A percentile compares a stretch with the other conserved stretches of the same genome.
Conservation (phyloP, 2,329 filamentous ascomycete genomes). For the Paecilomyces dactylethromorphus region DNA sequence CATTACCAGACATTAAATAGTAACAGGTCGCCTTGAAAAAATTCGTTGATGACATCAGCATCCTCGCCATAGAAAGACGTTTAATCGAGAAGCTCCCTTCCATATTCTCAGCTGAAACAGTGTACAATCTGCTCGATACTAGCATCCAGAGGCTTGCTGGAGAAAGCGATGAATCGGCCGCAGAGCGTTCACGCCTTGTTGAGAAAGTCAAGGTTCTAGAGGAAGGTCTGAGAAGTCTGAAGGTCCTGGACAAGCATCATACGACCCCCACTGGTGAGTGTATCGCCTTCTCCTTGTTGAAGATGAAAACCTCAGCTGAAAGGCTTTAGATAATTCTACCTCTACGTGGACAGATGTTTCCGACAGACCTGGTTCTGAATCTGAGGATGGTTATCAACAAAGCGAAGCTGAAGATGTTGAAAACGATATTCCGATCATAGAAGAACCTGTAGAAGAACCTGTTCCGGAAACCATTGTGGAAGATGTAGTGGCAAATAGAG, state of each 20-base stretch:
- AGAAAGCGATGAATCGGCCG: constrained; percentile 8
- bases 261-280: background rate
- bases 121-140: background rate
- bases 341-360: too few relatives aligned
- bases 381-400: too few relatives aligned
- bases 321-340: too few relatives aligned
- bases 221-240: background rate
- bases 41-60: constrained; percentile 26
- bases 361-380: too few relatives aligned
- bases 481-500: too few relatives aligned
- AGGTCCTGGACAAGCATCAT: background rate
- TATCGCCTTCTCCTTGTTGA: too few relatives aligned
- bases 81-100: constrained; percentile 18
- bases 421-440: too few relatives aligned
- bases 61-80: constrained; percentile 24
- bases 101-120: constrained; percentile 14
- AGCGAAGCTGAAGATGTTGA: too few relatives aligned
- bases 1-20: background rate
- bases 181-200: constrained; percentile 4
- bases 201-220: constrained; percentile 4
- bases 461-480: too few relatives aligned
- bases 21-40: constrained; percentile 27
- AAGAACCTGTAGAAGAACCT: too few relatives aligned
- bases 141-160: background rate
- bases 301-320: too few relatives aligned